A percentile compares a stretch with the other conserved stretches of the same genome.
phyloP scores from a whole-genome alignment of 768 basidiomycete genomes.

The Dictyophora rubrovolvata region DNA sequence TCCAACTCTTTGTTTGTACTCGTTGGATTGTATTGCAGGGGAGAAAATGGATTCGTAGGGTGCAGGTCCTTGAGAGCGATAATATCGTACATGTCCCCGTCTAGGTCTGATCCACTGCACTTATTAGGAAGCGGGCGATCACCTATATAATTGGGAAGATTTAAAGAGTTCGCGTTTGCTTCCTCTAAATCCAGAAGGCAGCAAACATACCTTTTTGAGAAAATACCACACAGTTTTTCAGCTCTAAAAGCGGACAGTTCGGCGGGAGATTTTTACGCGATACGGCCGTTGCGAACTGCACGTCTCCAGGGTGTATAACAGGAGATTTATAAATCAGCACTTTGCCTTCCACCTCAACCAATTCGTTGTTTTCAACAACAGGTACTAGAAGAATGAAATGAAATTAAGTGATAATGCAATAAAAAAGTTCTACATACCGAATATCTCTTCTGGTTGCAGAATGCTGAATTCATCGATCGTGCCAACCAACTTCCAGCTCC shows the following conservation, averaged over 20 bases:
- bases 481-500: conserved; percentile 59
- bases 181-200: not conserved
- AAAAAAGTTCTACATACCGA: conserved; percentile 30
- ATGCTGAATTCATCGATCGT: conserved; percentile 55
- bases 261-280: conserved; percentile 38
- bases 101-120: conserved; percentile 61
- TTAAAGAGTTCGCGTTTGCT: not conserved
- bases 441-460: conserved; percentile 47
- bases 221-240: conserved; percentile 41
- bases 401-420: conserved; percentile 7
- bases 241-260: conserved; percentile 38
- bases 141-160: conserved; percentile 33
- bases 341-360: conserved; percentile 35
- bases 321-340: conserved; percentile 55
- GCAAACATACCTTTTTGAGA: conserved; percentile 30
- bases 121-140: conserved; percentile 49
- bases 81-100: conserved; percentile 53
- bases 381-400: conserved; percentile 27
- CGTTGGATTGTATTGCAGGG: conserved; percentile 44
- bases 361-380: conserved; percentile 20
- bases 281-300: conserved; percentile 50
- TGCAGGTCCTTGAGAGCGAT: conserved; percentile 26
- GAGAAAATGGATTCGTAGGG: conserved; percentile 22
- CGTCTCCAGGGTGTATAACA: conserved; percentile 60
- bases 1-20: conserved; percentile 30